Base-by-base conservation (phyloP, 768 basidiomycete genomes). In the Leccinum disarticulatum region DNA sequence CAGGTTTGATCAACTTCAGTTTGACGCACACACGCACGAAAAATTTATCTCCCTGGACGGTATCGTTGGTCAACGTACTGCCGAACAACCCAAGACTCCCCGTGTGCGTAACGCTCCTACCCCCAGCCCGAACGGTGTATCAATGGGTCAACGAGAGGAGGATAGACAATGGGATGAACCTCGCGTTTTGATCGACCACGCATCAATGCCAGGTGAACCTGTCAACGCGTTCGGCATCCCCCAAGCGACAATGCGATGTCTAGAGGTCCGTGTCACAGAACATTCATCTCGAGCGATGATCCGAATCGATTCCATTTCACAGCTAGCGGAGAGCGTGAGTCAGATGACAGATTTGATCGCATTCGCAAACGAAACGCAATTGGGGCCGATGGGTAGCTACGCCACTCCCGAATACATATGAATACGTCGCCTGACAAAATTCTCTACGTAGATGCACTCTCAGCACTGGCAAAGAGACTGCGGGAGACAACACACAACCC, bases 211-310 rank as follows among this genome's bases (percentile, higher is more conserved):
- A 13, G 83, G 85, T 5, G 91, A 92, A 66, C 91, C 91, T 9
- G 89, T 93, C 54, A 93, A 93, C 67, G 89, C 88, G 22, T 93
- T 93, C 74, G 91, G 91, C 5, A 91, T 93, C 55, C 90, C 91
- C 6, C 90, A 93, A 69, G 90, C 90, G 3, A 91, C 91, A 17
- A 93, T 93, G 92, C 80, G 91, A 56, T 92, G 90, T 80, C 76
- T 93, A 36, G 91, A 93, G 81, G 88, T 88, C 58, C 57, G 80
- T 70, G 52, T 35, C 25, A 17, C 54, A 47, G 28, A 56, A 27
- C 25, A 30, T 58, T 25, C 43, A 52, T 47, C 28, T 38, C 30
- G 54, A 22, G n/a, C 36, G 38, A 47, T 49, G 52, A 59, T 46
- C 61, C 36, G 22, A 59, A 63, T 33, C 19, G 22, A 17, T 54